A percentile compares a stretch with the other conserved stretches of the same genome.
Conservation (phyloP, 192 early-diverging fungal species). For the Blastocladiella britannica region DNA sequence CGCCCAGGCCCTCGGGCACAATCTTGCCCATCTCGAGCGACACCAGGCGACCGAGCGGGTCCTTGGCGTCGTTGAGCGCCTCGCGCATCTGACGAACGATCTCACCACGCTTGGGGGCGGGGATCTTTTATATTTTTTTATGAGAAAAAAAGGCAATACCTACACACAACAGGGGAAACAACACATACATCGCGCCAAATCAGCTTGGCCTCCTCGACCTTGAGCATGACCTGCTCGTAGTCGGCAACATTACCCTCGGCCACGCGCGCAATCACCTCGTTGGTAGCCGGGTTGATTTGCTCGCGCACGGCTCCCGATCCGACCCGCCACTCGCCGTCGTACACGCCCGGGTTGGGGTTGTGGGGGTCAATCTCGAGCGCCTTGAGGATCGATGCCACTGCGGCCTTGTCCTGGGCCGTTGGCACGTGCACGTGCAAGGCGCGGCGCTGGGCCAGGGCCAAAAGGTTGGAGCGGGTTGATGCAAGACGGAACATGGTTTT, state of each 20-base stretch:
- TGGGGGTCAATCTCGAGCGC: conserved; percentile 38
- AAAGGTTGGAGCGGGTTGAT: background rate
- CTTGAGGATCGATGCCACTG: conserved; percentile 17
- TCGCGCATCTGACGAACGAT: conserved; percentile 76
- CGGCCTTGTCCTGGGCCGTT: background rate
- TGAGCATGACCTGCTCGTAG: conserved; percentile 36
- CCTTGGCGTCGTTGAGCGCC: conserved; percentile 46
- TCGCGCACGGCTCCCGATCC: conserved; percentile 38
- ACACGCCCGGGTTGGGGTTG: conserved; percentile 44
- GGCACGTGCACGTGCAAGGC: background rate
- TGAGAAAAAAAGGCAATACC: background rate
- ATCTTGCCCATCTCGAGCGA: conserved; percentile 93
- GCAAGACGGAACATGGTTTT: background rate
- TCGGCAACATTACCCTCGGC: conserved; percentile 27
- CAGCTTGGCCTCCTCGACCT: conserved; percentile 34
- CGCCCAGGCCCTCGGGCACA: conserved; percentile 72
- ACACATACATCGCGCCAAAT: conserved; percentile 30
- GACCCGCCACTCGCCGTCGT: conserved; percentile 44
- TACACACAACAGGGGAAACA: background rate
- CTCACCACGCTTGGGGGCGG: conserved; percentile 72
- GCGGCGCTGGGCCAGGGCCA: background rate
- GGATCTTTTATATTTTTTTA: conserved; percentile 20
- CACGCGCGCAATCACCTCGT: conserved; percentile 61
- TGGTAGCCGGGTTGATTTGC: conserved; percentile 54
- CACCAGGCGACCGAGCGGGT: conserved; percentile 66